phyloP scores from a whole-genome alignment of 1,284 basidiomycete species.

The Omphalotus olearius region DNA sequence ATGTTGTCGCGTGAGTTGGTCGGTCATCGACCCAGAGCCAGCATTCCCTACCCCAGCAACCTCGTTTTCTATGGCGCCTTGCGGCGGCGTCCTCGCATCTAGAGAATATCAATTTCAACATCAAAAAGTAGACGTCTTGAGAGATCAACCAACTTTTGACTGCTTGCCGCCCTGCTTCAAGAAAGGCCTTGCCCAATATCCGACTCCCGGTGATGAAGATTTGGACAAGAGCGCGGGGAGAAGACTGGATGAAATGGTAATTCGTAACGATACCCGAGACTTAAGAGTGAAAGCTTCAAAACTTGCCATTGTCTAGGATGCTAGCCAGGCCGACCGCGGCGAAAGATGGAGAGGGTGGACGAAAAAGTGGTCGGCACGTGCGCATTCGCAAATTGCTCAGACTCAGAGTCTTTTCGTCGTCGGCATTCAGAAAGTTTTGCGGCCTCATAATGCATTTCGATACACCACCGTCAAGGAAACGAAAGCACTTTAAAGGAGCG shows the following conservation, averaged over 20 bases:
- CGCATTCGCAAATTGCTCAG: conserved; percentile 2
- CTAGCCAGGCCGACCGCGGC: background rate
- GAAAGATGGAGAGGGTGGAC: conserved; percentile 1
- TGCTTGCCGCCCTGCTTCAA: conserved; percentile 90
- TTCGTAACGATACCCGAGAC: background rate
- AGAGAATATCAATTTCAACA: background rate
- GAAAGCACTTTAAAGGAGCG: conserved; percentile 37
- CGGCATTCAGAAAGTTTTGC: no score
- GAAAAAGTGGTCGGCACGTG: conserved; percentile 7
- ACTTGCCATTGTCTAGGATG: conserved; percentile 14
- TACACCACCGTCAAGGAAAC: conserved; percentile 37
- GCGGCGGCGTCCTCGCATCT: conserved; percentile 84
- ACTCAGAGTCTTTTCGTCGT: background rate
- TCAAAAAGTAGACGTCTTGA: background rate
- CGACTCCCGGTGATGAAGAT: conserved; percentile 77
- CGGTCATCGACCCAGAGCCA: conserved; percentile 67
- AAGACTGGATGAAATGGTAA: conserved; percentile 45
- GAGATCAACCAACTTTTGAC: conserved; percentile 72
- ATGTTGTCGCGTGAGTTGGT: conserved; percentile 78
- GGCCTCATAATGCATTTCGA: background rate
- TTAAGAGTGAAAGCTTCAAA: background rate
- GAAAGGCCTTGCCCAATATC: conserved; percentile 90
- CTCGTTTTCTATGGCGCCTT: conserved; percentile 53
- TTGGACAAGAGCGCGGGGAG: conserved; percentile 76
- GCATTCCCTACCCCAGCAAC: conserved; percentile 71